phyloP scores from a whole-genome alignment of 371 early-diverging fungal genomes.

The Amoeboaphelidium protococcarum region DNA sequence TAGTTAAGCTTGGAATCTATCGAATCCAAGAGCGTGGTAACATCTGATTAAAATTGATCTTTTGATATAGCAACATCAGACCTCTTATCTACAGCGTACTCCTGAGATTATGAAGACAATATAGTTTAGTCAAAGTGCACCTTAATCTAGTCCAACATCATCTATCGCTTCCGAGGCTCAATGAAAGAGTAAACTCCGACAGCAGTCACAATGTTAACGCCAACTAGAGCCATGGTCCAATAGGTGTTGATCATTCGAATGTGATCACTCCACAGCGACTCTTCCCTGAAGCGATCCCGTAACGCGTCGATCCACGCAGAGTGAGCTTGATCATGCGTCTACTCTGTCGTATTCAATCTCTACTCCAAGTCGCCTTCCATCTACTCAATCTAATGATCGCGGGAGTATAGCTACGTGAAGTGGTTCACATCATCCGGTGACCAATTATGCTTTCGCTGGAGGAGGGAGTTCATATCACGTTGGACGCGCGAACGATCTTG shows the following conservation, averaged over 20 bases:
- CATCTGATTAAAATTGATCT: too few relatives aligned
- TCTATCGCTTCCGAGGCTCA: constrained; percentile 41
- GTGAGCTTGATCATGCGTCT: constrained; percentile 31
- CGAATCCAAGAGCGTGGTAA: too few relatives aligned
- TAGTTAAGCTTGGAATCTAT: too few relatives aligned
- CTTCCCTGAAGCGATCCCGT: constrained; percentile 55
- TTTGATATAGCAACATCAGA: too few relatives aligned
- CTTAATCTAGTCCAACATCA: constrained; percentile 24
- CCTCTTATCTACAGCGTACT: too few relatives aligned
- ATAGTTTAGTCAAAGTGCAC: too few relatives aligned
- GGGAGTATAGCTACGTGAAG: constrained; percentile 58
- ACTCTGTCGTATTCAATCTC: constrained; percentile 26
- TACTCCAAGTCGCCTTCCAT: constrained; percentile 27
- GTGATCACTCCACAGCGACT: constrained; percentile 91
- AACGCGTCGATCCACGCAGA: constrained; percentile 35
- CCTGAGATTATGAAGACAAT: too few relatives aligned
- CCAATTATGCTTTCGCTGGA: constrained; percentile 68
- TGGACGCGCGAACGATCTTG: constrained; percentile 43
- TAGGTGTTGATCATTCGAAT: constrained; percentile 65
- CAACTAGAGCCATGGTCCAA: constrained; percentile 54
- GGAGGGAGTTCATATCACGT: constrained; percentile 53
- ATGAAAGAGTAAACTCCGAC: constrained; percentile 39
- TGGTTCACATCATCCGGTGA: constrained; percentile 50
- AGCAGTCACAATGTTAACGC: constrained; percentile 37
- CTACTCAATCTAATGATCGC: constrained; percentile 44